A percentile compares a stretch with the other conserved stretches of the same genome.
Evolutionary conservation across 1,284 basidiomycete species (phyloP).

Genomic region (Ganoderma multipileum): DNA sequence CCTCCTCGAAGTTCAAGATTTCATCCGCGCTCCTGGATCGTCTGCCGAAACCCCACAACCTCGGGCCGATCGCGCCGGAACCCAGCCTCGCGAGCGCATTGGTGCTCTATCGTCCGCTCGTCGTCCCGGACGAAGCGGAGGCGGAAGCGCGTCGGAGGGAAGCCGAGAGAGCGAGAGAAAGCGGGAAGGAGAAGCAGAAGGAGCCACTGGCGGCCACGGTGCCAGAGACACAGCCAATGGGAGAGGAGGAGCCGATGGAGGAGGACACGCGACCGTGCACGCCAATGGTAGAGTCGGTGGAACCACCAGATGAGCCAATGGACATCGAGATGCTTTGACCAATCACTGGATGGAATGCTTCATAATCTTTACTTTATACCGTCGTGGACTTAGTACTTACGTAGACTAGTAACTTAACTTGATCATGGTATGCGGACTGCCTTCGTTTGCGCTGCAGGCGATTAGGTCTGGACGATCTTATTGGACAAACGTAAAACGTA

Average conservation of each 20-base stretch:
- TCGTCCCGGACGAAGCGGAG: constrained; percentile 33
- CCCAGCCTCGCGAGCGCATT: constrained; percentile 54
- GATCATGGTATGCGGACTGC: background rate
- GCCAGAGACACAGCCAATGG: constrained; percentile 16
- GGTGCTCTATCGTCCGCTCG: constrained; percentile 61
- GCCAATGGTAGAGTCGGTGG: constrained; percentile 22
- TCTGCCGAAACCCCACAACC: constrained; percentile 24
- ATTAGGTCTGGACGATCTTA: background rate
- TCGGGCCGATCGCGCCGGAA: constrained; percentile 26
- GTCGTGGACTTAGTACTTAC: background rate
- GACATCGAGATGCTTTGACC: constrained; percentile 52
- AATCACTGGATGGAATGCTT: constrained; percentile 6
- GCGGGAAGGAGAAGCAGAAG: constrained; percentile 12
- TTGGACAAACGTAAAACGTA: constrained; percentile 2
- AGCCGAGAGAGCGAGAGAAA: constrained; percentile 2
- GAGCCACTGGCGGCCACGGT: constrained; percentile 1
- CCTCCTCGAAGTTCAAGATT: constrained; percentile 44
- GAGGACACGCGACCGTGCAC: constrained; percentile 25
- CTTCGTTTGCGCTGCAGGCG: background rate
- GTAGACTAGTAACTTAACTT: background rate
- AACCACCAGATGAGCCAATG: constrained; percentile 58
- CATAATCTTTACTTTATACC: background rate
- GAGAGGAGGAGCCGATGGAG: constrained; percentile 24
- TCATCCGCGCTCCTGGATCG: constrained; percentile 56
- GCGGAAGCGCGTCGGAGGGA: constrained; percentile 18